These are phyloP conservation scores for Amanita pseudoporphyria DNA, from an alignment of 768 basidiomycete genomes.

Conservation along the genomic window DNA sequence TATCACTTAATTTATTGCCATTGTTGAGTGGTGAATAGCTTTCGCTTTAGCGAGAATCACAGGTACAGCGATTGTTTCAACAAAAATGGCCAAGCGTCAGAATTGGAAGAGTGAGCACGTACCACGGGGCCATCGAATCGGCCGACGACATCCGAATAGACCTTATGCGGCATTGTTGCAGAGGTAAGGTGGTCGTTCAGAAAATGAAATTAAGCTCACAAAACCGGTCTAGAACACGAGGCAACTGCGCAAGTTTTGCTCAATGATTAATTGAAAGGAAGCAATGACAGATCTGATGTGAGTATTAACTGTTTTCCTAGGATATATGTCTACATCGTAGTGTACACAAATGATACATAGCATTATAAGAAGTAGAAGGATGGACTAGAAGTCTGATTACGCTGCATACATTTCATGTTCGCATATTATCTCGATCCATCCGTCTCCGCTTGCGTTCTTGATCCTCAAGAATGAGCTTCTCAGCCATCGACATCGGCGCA, in stretches of 20 bases:
- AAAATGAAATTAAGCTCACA: too few species aligned
- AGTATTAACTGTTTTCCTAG: too few species aligned
- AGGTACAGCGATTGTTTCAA: slow-evolving; percentile 34
- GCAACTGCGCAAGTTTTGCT: too few species aligned
- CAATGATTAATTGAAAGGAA: too few species aligned
- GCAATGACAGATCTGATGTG: too few species aligned
- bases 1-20: too few species aligned
- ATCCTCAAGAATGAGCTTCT: slow-evolving; percentile 82
- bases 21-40: neutral
- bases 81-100: neutral
- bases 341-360: neutral
- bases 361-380: neutral
- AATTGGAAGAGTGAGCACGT: neutral
- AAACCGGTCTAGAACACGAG: too few species aligned
- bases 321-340: neutral
- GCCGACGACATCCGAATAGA: too few species aligned
- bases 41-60: slow-evolving; percentile 12
- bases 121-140: neutral
- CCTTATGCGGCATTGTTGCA: too few species aligned
- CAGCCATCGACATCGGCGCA: slow-evolving; percentile 70
- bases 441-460: slow-evolving; percentile 80
- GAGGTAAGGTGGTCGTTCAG: too few species aligned
- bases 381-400: slow-evolving; percentile 9
- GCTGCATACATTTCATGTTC: slow-evolving; percentile 14
- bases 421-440: slow-evolving; percentile 45